Base-by-base conservation (phyloP, 179 eudicot species). In the Corrigiola litoralis region DNA sequence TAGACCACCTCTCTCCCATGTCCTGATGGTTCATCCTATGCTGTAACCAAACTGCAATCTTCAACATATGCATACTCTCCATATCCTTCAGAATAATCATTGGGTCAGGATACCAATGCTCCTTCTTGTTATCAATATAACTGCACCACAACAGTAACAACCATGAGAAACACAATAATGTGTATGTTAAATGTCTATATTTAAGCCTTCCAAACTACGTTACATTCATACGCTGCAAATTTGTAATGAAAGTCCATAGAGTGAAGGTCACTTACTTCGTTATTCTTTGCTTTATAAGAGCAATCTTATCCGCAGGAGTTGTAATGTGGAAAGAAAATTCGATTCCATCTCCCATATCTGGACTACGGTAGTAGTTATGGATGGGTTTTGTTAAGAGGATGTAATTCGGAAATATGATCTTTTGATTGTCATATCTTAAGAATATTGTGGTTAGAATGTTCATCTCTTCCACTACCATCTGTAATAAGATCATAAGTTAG, bases 381-480 rank as follows among this genome's bases (percentile, higher is more conserved):
- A 88, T 86, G 12, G 89, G 78, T 59, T 65, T 80, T 0, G 79
- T 75, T 14, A 84, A 45, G 24, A 88, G 92, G 60, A 77, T 78
- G 68, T 79, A 81, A 36, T 88, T 88, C 0, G 96, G 92, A 51
- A 66, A 88, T 9, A 69, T 33, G 8, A 87, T 79, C 76, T 84
- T 90, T 71, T 67, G 78, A 72, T 85, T 85, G 82, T 90, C 96
- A 4, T 14, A 82, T 67, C 91, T 83, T 72, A 90, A 58, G 69
- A 90, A 90, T 2, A 85, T 75, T 0, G 96, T 87, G 1, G 84
- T 87, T 52, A 90, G 72, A 41, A 90, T 90, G 68, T 90, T 90
- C 95, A 90, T 90, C 78, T 90, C 96, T 74, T 90, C 96, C 24
- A 90, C 96, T 3, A 84, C 37, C 95, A 90, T 75, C 96, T 89